Conservation (phyloP, 1,284 basidiomycete species). For the Ceraceosorus bombacis region DNA sequence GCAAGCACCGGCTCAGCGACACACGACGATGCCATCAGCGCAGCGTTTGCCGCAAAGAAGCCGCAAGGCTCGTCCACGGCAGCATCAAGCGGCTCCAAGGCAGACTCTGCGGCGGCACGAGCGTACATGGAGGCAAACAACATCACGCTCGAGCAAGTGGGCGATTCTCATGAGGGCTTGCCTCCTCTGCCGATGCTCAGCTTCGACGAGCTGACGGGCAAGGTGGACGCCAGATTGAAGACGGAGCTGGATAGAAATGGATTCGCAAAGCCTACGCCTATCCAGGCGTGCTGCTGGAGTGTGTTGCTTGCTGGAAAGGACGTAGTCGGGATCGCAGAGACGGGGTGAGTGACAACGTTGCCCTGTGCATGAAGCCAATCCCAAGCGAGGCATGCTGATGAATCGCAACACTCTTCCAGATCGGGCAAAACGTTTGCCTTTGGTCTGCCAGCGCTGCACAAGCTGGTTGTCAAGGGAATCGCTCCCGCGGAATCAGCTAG, state of each 20-base stretch:
- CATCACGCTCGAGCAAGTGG: constrained; percentile 46
- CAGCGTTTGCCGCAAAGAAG: constrained; percentile 44
- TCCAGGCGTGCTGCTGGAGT: constrained; percentile 94
- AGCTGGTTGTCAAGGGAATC: constrained; percentile 53
- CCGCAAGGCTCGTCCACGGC: constrained; percentile 29
- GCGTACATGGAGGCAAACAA: constrained; percentile 40
- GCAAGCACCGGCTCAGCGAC: constrained; percentile 20
- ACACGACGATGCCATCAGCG: constrained; percentile 29
- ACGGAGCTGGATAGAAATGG: constrained; percentile 57
- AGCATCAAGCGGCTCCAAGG: constrained; percentile 45
- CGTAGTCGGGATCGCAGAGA: constrained; percentile 94
- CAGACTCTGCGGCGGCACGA: constrained; percentile 44
- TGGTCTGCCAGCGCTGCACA: constrained; percentile 76
- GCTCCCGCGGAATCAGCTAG: constrained; percentile 10
- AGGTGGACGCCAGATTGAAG: constrained; percentile 58
- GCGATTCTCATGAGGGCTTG: constrained; percentile 50
- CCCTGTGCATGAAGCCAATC: neutral
- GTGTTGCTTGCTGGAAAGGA: constrained; percentile 72
- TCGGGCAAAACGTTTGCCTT: constrained; percentile 91
- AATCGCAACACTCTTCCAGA: constrained; percentile 15
- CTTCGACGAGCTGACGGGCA: constrained; percentile 64
- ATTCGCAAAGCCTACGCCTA: constrained; percentile 86
- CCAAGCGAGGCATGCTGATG: too few species aligned
- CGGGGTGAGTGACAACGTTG: constrained; percentile 60
- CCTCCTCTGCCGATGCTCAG: constrained; percentile 59